phyloP scores from a whole-genome alignment of 1,284 basidiomycete genomes.

The Gomphus bonarii region DNA sequence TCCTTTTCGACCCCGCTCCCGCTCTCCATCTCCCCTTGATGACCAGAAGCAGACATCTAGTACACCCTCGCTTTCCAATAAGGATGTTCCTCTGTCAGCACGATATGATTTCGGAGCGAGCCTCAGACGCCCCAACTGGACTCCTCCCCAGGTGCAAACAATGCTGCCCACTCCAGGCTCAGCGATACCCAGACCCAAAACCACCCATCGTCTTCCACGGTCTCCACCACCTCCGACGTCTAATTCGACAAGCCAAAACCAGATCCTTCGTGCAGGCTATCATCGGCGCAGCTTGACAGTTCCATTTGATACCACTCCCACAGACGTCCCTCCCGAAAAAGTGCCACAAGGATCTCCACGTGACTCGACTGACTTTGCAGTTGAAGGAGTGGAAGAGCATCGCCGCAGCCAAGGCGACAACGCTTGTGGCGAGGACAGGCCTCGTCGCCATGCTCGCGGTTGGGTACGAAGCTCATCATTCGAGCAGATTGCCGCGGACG shows the following conservation, averaged over 20 bases:
- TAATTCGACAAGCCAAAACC: neutral
- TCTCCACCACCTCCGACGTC: neutral
- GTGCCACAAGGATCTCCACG: neutral
- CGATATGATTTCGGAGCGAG: conserved; percentile 1
- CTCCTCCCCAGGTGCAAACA: neutral
- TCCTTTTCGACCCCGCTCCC: neutral
- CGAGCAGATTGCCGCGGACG: neutral
- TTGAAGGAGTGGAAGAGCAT: neutral
- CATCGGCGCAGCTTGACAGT: neutral
- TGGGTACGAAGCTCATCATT: neutral
- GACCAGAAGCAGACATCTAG: neutral
- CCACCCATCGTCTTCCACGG: neutral
- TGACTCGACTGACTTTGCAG: neutral
- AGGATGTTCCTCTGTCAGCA: neutral
- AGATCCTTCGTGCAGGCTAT: neutral
- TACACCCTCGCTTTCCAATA: neutral
- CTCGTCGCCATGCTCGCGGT: neutral
- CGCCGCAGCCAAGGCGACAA: neutral
- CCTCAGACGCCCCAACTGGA: neutral
- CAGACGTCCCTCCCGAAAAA: neutral
- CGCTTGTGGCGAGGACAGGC: neutral
- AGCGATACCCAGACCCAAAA: neutral
- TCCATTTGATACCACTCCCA: neutral
- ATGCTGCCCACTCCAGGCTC: neutral
- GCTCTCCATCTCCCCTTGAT: neutral